A percentile compares a stretch with the other conserved stretches of the same genome.
These are phyloP conservation scores for Agapanthus africanus DNA, from an alignment of 106 monocot genomes.

Conservation along the genomic window DNA sequence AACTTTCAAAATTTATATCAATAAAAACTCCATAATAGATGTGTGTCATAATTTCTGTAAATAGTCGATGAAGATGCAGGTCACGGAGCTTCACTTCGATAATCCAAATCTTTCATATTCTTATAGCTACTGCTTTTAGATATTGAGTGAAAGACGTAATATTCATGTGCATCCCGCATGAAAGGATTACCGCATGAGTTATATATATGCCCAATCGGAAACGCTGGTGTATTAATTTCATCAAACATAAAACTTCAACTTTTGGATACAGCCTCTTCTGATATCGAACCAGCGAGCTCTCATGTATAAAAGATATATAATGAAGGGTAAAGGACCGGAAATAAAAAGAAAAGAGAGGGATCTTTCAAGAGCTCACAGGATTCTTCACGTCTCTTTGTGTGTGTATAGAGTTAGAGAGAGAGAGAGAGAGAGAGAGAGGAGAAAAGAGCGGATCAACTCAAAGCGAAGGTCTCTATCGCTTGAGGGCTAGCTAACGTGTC, in stretches of 20 bases:
- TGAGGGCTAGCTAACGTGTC: constrained; percentile 12
- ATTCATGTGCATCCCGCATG: too few relatives aligned
- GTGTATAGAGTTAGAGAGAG: neutral
- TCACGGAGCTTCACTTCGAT: too few relatives aligned
- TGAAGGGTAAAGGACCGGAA: neutral
- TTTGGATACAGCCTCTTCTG: neutral
- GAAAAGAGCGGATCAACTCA: constrained; percentile 15
- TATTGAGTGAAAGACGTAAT: too few relatives aligned
- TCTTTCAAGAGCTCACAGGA: constrained; percentile 10
- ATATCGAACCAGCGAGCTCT: neutral
- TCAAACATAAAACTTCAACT: neutral
- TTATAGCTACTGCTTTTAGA: too few relatives aligned
- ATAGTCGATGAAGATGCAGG: too few relatives aligned
- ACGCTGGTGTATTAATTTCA: neutral
- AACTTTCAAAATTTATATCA: neutral
- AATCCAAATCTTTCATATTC: too few relatives aligned
- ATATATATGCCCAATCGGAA: neutral
- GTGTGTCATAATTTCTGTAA: too few relatives aligned
- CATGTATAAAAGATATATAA: neutral
- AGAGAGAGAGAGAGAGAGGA: neutral
- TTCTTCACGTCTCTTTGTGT: constrained; percentile 17
- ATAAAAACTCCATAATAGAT: neutral
- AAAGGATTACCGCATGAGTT: too few relatives aligned
- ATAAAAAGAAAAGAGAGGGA: neutral
- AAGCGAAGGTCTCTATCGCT: constrained; percentile 8